These are phyloP conservation scores for Serendipita sp. DNA, from an alignment of 768 basidiomycete genomes.

Conservation along the genomic window DNA sequence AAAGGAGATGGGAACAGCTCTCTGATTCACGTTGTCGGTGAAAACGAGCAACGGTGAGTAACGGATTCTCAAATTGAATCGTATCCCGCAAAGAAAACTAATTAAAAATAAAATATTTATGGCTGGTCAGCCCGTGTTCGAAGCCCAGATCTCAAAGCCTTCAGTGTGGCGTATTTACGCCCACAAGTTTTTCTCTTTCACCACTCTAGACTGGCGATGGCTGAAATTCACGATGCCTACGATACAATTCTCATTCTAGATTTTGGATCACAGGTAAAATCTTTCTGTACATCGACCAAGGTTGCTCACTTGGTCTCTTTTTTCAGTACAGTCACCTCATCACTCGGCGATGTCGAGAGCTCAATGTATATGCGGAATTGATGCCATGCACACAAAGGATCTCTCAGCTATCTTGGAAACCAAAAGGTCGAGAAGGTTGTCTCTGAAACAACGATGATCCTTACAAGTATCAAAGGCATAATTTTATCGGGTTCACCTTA, in stretches of 20 bases:
- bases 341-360: slow-evolving; percentile 90
- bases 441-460: neutral
- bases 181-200: neutral
- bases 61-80: no score
- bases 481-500: slow-evolving; percentile 97
- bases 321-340: slow-evolving; percentile 90
- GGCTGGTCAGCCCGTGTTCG: no score
- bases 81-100: no score
- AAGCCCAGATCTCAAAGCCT: neutral
- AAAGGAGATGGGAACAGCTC: no score
- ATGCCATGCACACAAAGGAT: slow-evolving; percentile 91
- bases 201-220: slow-evolving; percentile 27
- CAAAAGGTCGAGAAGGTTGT: slow-evolving; percentile 47
- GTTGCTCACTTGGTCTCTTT: neutral
- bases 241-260: slow-evolving; percentile 93
- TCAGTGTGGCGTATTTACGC: neutral
- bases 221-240: slow-evolving; percentile 87
- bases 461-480: slow-evolving; percentile 38
- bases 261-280: slow-evolving; percentile 82
- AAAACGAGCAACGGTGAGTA: no score
- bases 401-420: slow-evolving; percentile 76
- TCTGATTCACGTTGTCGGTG: no score
- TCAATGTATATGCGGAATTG: slow-evolving; percentile 93
- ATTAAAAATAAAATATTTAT: no score
- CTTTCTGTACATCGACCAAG: slow-evolving; percentile 6